Conservation (phyloP, 768 basidiomycete species). For the Tubosaeta brunneosetosa region DNA sequence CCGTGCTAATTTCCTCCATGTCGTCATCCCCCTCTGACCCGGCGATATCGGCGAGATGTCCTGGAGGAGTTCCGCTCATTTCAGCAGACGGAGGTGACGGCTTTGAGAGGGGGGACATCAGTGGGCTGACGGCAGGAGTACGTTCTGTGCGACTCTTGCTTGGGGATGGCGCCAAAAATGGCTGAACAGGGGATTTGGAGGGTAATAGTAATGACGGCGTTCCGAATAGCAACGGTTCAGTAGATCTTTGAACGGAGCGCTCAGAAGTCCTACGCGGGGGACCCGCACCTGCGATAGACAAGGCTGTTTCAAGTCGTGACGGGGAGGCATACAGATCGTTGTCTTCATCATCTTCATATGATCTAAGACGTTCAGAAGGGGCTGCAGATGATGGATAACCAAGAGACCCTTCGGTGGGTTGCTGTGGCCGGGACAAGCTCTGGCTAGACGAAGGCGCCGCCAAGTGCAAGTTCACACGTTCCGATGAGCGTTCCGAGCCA, state of each 20-base stretch:
- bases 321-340: slow-evolving; percentile 50
- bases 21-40: slow-evolving; percentile 32
- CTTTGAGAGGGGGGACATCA: slow-evolving; percentile 3
- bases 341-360: slow-evolving; percentile 16
- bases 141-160: neutral
- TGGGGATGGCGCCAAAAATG: neutral
- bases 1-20: slow-evolving; percentile 34
- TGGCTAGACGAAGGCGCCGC: slow-evolving; percentile 5
- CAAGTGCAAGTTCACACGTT: neutral
- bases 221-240: slow-evolving; percentile 34
- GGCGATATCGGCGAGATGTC: neutral
- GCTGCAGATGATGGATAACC: neutral
- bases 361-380: neutral
- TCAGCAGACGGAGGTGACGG: neutral
- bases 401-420: neutral
- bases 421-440: slow-evolving; percentile 3
- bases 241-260: slow-evolving; percentile 8
- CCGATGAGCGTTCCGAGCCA: slow-evolving; percentile 24
- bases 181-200: neutral
- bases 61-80: neutral
- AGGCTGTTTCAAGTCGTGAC: slow-evolving; percentile 57
- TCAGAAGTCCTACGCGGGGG: slow-evolving; percentile 26
- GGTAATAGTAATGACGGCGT: slow-evolving; percentile 31
- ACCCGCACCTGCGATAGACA: slow-evolving; percentile 62
- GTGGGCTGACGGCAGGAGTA: neutral